Evolutionary conservation across 805 yeast genomes (phyloP).

Genomic region (Cyberlindnera mycetangii): DNA sequence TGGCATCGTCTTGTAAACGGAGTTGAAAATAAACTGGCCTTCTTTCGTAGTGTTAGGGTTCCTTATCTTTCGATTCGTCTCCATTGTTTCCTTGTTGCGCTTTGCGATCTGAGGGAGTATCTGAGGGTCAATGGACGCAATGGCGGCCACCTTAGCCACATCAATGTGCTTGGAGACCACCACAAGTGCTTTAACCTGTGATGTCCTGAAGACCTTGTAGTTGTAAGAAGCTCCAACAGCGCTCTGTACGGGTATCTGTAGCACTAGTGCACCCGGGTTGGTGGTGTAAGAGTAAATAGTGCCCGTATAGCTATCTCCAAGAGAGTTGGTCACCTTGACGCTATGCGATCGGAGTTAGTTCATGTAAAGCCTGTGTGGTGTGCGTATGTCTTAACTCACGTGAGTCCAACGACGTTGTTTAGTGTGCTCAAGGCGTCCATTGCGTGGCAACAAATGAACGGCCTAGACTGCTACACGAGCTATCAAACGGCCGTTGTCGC

Average conservation of each 20-base stretch:
- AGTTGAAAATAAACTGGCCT: constrained; percentile 43
- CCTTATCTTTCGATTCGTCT: constrained; percentile 24
- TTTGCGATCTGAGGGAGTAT: constrained; percentile 16
- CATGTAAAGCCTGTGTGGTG: neutral
- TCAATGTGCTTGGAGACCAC: constrained; percentile 40
- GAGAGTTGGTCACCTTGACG: constrained; percentile 57
- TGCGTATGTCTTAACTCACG: constrained; percentile 14
- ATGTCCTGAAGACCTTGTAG: constrained; percentile 53
- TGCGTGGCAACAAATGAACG: neutral
- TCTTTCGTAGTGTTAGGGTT: constrained; percentile 39
- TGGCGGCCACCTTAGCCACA: constrained; percentile 17
- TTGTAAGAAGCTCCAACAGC: constrained; percentile 19
- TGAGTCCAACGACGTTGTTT: constrained; percentile 11
- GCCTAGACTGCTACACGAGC: neutral
- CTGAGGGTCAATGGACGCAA: constrained; percentile 16
- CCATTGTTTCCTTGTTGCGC: constrained; percentile 24
- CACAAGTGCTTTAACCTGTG: constrained; percentile 53
- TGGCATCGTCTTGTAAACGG: constrained; percentile 41
- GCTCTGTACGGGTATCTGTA: constrained; percentile 16
- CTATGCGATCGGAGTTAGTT: constrained; percentile 26
- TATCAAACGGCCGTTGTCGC: neutral
- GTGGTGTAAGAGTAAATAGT: constrained; percentile 59
- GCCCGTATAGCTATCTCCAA: constrained; percentile 60
- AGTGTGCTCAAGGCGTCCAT: constrained; percentile 10
- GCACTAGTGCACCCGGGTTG: constrained; percentile 34